Evolutionary conservation across 2,329 filamentous ascomycete species (phyloP).

Genomic region (Fusarium sp.): DNA sequence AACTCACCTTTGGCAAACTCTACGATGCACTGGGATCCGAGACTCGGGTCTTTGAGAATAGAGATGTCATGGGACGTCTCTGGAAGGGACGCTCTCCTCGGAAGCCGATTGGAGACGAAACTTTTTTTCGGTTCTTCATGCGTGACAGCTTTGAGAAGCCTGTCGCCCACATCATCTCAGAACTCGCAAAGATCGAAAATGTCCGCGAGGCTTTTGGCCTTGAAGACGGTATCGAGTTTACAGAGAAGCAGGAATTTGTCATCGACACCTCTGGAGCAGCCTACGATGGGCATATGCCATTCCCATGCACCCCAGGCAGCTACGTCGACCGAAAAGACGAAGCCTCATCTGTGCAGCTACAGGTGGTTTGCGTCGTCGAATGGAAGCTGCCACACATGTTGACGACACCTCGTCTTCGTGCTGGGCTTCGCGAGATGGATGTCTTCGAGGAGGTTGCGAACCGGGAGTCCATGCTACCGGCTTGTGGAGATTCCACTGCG

Average conservation of each 20-base stretch:
- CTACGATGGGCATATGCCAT: background rate
- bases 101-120: background rate
- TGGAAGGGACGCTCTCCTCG: background rate
- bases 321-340: background rate
- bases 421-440: background rate
- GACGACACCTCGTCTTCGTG: background rate
- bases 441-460: background rate
- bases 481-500: background rate
- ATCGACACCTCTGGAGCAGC: background rate
- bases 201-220: background rate
- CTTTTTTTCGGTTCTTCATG: background rate
- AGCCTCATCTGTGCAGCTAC: background rate
- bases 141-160: background rate
- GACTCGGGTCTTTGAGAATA: background rate
- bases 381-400: background rate
- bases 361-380: background rate
- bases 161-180: background rate
- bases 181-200: background rate
- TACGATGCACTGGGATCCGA: background rate
- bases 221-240: background rate
- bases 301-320: background rate
- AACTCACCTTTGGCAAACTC: background rate
- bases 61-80: background rate
- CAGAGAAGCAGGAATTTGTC: background rate
- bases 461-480: background rate